Conservation (phyloP, 1,284 basidiomycete species). For the Apiotrichum akiyoshidainum region DNA sequence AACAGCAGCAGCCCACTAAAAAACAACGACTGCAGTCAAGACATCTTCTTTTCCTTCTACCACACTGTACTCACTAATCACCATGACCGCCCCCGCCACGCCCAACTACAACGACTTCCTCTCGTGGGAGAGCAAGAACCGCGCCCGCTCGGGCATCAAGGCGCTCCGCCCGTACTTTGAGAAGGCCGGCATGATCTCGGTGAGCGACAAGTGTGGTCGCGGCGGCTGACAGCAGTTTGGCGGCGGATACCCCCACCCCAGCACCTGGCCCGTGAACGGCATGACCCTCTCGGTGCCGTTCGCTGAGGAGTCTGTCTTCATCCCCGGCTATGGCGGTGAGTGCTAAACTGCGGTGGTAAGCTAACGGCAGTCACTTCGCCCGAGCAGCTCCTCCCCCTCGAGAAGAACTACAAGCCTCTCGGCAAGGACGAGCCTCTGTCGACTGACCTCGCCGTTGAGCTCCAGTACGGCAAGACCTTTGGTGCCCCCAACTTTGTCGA, state of each 20-base stretch:
- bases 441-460: conserved; percentile 33
- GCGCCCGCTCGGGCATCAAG: conserved; percentile 25
- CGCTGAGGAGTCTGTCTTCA: conserved; percentile 34
- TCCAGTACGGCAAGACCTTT: conserved; percentile 36
- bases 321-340: conserved; percentile 32
- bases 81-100: background rate
- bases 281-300: conserved; percentile 43
- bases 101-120: conserved; percentile 23
- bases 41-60: too few species aligned
- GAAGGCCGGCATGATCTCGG: conserved; percentile 32
- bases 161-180: conserved; percentile 28
- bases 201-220: conserved; percentile 10
- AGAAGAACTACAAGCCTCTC: conserved; percentile 21
- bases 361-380: conserved; percentile 18
- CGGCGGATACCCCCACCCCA: conserved; percentile 33
- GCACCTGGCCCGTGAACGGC: conserved; percentile 40
- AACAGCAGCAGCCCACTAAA: too few species aligned
- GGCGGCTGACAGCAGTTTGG: conserved; percentile 31
- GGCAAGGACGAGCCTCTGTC: conserved; percentile 25
- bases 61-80: too few species aligned
- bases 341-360: conserved; percentile 6
- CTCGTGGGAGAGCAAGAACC: conserved; percentile 19
- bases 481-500: conserved; percentile 34
- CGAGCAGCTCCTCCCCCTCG: conserved; percentile 28
- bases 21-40: too few species aligned